Conservation (phyloP, 2,329 filamentous ascomycete genomes). For the Pezicula neosporulosa region DNA sequence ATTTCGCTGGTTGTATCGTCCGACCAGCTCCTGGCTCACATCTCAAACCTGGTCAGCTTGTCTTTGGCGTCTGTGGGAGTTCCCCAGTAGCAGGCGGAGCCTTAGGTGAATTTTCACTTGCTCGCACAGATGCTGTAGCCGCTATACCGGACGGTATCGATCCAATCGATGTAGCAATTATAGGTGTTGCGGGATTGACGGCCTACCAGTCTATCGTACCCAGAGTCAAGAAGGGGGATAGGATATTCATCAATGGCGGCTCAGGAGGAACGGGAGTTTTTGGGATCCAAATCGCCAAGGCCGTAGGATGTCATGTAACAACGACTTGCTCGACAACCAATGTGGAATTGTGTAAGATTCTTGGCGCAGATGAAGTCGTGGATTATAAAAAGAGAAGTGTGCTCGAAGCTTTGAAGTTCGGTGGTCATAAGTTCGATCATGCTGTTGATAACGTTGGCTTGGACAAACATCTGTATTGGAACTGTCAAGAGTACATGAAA, state of each 20-base stretch:
- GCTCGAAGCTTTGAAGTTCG: conserved; percentile 7
- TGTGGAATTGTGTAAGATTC: conserved; percentile 47
- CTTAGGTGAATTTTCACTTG: conserved; percentile 9
- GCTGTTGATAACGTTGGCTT: conserved; percentile 19
- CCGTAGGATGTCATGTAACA: conserved; percentile 55
- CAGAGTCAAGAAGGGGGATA: conserved; percentile 44
- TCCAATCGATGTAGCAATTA: conserved; percentile 7
- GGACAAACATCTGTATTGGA: conserved; percentile 10
- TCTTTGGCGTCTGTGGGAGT: conserved; percentile 33
- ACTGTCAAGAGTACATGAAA: conserved; percentile 14
- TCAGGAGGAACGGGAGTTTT: conserved; percentile 59
- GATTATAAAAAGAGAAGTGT: conserved; percentile 17
- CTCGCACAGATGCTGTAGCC: neutral
- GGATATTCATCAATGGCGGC: conserved; percentile 63
- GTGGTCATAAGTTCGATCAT: conserved; percentile 16
- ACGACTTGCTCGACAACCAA: conserved; percentile 56
- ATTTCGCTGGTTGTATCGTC: conserved; percentile 15
- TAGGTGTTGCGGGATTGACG: conserved; percentile 16
- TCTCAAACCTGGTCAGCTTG: conserved; percentile 11
- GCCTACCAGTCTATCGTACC: conserved; percentile 34
- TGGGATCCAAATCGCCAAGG: conserved; percentile 61
- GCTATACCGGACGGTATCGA: conserved; percentile 13
- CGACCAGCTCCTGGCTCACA: conserved; percentile 7
- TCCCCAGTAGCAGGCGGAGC: conserved; percentile 9
- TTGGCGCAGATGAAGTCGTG: conserved; percentile 46